Evolutionary conservation across 2,329 filamentous ascomycete species (phyloP).

Genomic region (Phyllosticta citriasiana): DNA sequence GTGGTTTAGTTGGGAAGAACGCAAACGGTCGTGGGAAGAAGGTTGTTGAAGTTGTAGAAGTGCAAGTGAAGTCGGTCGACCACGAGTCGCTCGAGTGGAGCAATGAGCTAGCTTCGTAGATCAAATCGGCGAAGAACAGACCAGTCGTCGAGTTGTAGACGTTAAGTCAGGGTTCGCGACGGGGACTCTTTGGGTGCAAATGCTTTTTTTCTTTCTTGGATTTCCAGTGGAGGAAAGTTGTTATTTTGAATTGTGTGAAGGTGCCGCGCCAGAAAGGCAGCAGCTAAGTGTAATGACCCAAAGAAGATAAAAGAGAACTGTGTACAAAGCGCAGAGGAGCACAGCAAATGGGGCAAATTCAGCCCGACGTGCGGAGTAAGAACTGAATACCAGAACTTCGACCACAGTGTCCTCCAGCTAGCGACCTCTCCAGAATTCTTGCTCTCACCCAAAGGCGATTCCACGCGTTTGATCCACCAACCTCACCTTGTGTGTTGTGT

Average conservation of each 20-base stretch:
- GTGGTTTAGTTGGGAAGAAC: not conserved
- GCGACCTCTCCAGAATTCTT: conserved; percentile 8
- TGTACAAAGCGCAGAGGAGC: conserved; percentile 11
- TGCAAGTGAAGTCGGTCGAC: not conserved
- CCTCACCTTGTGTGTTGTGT: conserved; percentile 9
- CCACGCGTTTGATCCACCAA: conserved; percentile 5
- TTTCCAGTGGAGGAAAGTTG: conserved; percentile 10
- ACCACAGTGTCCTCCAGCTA: conserved; percentile 6
- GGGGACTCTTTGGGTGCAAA: conserved; percentile 10
- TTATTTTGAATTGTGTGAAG: conserved; percentile 11
- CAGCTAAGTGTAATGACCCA: conserved; percentile 7
- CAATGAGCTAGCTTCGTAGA: not conserved
- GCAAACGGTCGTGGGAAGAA: not conserved
- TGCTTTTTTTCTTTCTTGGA: conserved; percentile 10
- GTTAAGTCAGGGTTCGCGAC: conserved; percentile 8
- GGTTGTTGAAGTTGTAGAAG: not conserved
- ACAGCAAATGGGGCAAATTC: conserved; percentile 3
- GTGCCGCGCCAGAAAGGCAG: conserved; percentile 6
- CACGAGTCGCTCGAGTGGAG: not conserved
- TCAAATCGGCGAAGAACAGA: conserved; percentile 4
- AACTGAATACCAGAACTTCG: conserved; percentile 12
- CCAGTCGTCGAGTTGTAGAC: not conserved
- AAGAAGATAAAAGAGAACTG: conserved; percentile 9
- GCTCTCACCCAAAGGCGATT: conserved; percentile 3
- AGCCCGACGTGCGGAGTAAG: conserved; percentile 10